Base-by-base conservation (phyloP, 345 rosid genomes). In the Populus tremula region DNA sequence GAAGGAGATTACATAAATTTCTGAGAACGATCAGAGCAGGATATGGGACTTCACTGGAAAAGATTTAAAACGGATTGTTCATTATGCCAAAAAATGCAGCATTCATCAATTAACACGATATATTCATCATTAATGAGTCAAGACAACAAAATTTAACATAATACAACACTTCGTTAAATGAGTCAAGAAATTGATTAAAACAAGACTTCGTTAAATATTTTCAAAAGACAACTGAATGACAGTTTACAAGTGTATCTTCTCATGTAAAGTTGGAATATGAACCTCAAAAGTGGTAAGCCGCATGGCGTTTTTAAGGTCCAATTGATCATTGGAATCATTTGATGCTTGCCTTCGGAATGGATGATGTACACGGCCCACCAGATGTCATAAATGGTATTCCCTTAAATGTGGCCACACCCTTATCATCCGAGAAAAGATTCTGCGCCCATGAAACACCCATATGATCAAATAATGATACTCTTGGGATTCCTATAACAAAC, bases 341-440 rank as follows among this genome's bases (percentile, higher is more conserved):
- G 88, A 95, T 87, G 82, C 86, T 84, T 71, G 91, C 98, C 87
- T 89, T 91, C 6, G 93, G 86, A 81, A 92, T 89, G 62, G 85
- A 90, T 1, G 97, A 92, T n/a, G 87, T 85, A 84, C 96, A 89
- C 33, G 96, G 94, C 61, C 98, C 97, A 12, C 89, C 92, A 12
- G 93, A 91, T 23, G 99, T 93, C 97, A 96, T 96, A 73, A 93
- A 96, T 59, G 97, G 94, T 73, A 89, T 83, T 64, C 94, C 99
- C 85, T 93, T 91, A 85, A 83, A 96, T 67, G 97, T 96, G 71
- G 99, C 99, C 70, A 93, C 91, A 11, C 98, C 97, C 76, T 85
- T 91, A 59, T 92, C 99, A 83, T 96, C 93, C 1, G 99, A 91
- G 84, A 82, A 91, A 49, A 96, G 96, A 89, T 86, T 35, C 97